Evolutionary conservation across 2,329 filamentous ascomycete species (phyloP).

Genomic region (Fusarium sublunatum): DNA sequence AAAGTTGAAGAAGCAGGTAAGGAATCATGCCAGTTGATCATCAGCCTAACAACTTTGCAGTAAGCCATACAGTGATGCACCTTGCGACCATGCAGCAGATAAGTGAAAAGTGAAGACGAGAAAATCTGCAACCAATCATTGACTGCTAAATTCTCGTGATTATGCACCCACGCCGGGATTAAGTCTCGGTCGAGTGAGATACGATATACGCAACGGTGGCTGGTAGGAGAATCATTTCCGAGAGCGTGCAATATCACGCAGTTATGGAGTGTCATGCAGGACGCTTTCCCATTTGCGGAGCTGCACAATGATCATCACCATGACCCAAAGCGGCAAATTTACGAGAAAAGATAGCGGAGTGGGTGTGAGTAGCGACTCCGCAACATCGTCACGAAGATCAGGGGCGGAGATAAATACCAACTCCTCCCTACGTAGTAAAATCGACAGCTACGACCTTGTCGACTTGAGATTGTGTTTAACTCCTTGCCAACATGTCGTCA

Average conservation of each 20-base stretch:
- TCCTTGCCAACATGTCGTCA: neutral
- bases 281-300: constrained; percentile 9
- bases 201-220: neutral
- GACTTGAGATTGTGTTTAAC: accelerated
- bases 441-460: neutral
- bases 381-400: neutral
- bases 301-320: neutral
- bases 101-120: too few relatives aligned
- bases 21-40: too few relatives aligned
- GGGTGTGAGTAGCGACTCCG: neutral
- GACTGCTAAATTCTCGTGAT: too few relatives aligned
- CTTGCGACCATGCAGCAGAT: too few relatives aligned
- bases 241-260: neutral
- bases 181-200: neutral
- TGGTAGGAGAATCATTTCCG: constrained; percentile 42
- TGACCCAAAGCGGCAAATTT: constrained; percentile 21
- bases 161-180: too few relatives aligned
- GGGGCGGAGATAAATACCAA: constrained; percentile 16
- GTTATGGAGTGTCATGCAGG: neutral
- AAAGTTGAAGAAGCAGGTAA: too few relatives aligned
- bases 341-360: constrained; percentile 18
- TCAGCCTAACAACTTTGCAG: too few relatives aligned
- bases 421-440: neutral
- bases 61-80: too few relatives aligned
- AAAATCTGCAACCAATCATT: too few relatives aligned